Percentiles rank a stretch among this genome's conserved stretches.
phyloP scores from a whole-genome alignment of 192 early-diverging fungal species.

The Coemansia asiatica region DNA sequence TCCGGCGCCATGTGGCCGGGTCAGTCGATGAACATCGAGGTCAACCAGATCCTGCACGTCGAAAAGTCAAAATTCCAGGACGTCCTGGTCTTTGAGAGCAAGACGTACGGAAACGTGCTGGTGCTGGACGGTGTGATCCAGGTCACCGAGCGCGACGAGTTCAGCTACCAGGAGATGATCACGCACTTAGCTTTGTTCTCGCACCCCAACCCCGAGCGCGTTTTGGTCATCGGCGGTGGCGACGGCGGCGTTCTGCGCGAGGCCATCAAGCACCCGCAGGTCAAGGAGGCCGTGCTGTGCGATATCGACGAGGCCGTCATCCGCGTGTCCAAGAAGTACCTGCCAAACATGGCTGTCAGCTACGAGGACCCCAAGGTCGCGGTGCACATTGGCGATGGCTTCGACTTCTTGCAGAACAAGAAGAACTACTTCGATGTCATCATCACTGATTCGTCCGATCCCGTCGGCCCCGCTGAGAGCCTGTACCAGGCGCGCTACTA shows the following conservation, averaged over 20 bases:
- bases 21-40: constrained; percentile 95
- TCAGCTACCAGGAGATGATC: constrained; percentile 99
- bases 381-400: constrained; percentile 94
- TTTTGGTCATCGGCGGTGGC: constrained; percentile 98
- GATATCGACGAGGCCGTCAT: constrained; percentile 98
- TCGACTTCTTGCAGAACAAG: constrained; percentile 89
- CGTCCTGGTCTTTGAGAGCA: constrained; percentile 95
- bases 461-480: constrained; percentile 94
- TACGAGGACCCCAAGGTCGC: constrained; percentile 95
- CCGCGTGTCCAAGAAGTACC: constrained; percentile 87
- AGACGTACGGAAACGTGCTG: constrained; percentile 93
- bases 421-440: constrained; percentile 91
- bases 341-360: constrained; percentile 90
- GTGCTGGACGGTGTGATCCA: constrained; percentile 99
- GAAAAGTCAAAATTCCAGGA: constrained; percentile 97
- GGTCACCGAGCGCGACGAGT: constrained; percentile 97
- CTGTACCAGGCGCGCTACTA: constrained; percentile 93
- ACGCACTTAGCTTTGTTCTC: constrained; percentile 91
- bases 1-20: constrained; percentile 95
- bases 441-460: constrained; percentile 98
- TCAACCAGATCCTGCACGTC: constrained; percentile 90
- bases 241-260: constrained; percentile 99
- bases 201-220: constrained; percentile 93
- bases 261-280: constrained; percentile 92
- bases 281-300: constrained; percentile 89